A percentile compares a stretch with the other conserved stretches of the same genome.
Conservation (phyloP, 441 rosid genomes). For the Adansonia gregorii region DNA sequence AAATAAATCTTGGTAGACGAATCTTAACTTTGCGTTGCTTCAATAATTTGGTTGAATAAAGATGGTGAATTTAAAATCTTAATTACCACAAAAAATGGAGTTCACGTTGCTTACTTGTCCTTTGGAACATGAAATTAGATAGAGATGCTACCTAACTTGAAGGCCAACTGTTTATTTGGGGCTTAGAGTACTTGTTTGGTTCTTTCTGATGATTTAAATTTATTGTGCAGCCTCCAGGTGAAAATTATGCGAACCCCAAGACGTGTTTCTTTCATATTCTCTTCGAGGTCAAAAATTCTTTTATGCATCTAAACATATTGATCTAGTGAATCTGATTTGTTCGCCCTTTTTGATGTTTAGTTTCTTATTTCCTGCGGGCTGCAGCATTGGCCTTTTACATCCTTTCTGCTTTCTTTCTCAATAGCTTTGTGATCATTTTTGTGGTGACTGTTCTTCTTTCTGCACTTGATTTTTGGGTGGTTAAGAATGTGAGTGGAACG, state of each 20-base stretch:
- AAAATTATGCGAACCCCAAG: constrained; percentile 41
- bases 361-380: constrained; percentile 31
- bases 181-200: constrained; percentile 5
- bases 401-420: constrained; percentile 37
- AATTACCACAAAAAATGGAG: not conserved
- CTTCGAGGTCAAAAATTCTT: constrained; percentile 33
- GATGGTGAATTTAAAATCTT: not conserved
- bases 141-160: not conserved
- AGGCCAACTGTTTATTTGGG: constrained; percentile 5
- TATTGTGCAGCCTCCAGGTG: constrained; percentile 1
- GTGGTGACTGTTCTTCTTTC: constrained; percentile 41
- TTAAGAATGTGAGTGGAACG: constrained; percentile 44
- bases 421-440: constrained; percentile 42
- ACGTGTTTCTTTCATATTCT: constrained; percentile 41
- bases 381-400: constrained; percentile 45
- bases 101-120: not conserved
- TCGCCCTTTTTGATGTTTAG: not conserved
- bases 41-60: constrained; percentile 1
- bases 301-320: not conserved
- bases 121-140: constrained; percentile 1
- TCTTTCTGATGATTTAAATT: constrained; percentile 16
- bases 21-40: not conserved
- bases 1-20: not conserved
- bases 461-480: constrained; percentile 47
- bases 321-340: too few relatives aligned